These are phyloP conservation scores for Thalia dealbata DNA, from an alignment of 176 grass and related monocot species.

Conservation along the genomic window DNA sequence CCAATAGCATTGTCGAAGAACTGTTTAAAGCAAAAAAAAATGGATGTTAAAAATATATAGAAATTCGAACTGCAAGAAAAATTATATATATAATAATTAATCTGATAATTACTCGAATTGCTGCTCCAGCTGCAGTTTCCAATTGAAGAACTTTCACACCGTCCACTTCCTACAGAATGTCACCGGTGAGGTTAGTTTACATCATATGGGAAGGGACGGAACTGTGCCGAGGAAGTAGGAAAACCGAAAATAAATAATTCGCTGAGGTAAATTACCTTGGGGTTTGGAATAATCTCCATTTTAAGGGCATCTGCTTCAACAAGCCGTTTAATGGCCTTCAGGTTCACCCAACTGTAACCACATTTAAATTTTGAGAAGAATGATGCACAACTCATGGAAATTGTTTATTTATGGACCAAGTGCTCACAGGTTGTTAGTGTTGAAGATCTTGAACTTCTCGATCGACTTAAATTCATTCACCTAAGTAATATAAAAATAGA, in stretches of 20 bases:
- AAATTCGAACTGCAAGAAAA: background rate
- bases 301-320: conserved; percentile 83
- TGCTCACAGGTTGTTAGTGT: conserved; percentile 88
- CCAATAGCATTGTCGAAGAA: conserved; percentile 81
- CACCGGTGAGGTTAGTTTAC: conserved; percentile 18
- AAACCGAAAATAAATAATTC: background rate
- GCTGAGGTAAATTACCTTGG: conserved; percentile 38
- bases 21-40: conserved; percentile 28
- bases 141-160: conserved; percentile 80
- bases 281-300: conserved; percentile 99
- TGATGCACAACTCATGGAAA: background rate
- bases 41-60: background rate
- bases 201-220: conserved; percentile 1
- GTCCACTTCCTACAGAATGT: conserved; percentile 67
- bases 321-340: conserved; percentile 85
- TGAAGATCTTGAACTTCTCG: conserved; percentile 99
- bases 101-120: conserved; percentile 56
- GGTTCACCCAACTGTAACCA: conserved; percentile 67
- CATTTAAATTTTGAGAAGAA: conserved; percentile 1
- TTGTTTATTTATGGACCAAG: background rate
- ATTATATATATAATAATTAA: background rate
- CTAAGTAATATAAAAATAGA: conserved; percentile 18
- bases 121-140: conserved; percentile 83
- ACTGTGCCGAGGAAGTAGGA: background rate
- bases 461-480: conserved; percentile 91